Base-by-base conservation (phyloP, 2,329 filamentous ascomycete genomes). In the Fragosphaeria purpurea region DNA sequence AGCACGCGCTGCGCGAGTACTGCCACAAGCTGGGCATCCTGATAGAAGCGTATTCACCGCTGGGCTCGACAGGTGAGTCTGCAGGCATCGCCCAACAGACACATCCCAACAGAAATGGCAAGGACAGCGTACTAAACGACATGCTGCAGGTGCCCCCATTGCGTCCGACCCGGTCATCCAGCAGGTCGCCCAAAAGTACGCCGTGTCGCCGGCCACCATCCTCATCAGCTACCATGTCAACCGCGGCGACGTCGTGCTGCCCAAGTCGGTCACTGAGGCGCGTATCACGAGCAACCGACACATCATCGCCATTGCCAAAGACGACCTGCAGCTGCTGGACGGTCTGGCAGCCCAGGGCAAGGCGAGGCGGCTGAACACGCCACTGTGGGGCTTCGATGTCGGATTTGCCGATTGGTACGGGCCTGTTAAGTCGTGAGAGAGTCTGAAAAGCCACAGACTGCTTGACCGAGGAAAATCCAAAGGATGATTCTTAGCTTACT, bases 201-300 rank as follows among this genome's bases (percentile, higher is more conserved):
- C 73, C 30, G 72, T 78, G 64, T 76, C 73, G 2, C 70, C 82
- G 9, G 79, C 78, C 4, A 79, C 83, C 65, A 74, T 81, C 22
- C 66, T 83, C 50, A 76, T 82, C 54, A 77, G 77, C 41, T 86
- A 82, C 82, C 83, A 80, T 50, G 64, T 85, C 41, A 74, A 75
- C 51, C 74, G 82, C 48, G 82, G 82, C 52, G 85, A 84, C 62
- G 74, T 78, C 40, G 82, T 85, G 40, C 70, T 86, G 53, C 82
- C 82, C 59, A 86, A 86, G 76, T 83, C 79, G 67, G 80, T 79
- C 45, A 85, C 79, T 22, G 79, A 79, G 7, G 73, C 70, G 47
- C 74, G 82, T 42, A 86, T 86, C 59, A 74, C 78, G 63, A 83
- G 79, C 69, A 88, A 88, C 68, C 67, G 73, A 57, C 58, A 70